These are phyloP conservation scores for Craterostigma plantagineum DNA, from an alignment of 257 asterid genomes.

Conservation along the genomic window DNA sequence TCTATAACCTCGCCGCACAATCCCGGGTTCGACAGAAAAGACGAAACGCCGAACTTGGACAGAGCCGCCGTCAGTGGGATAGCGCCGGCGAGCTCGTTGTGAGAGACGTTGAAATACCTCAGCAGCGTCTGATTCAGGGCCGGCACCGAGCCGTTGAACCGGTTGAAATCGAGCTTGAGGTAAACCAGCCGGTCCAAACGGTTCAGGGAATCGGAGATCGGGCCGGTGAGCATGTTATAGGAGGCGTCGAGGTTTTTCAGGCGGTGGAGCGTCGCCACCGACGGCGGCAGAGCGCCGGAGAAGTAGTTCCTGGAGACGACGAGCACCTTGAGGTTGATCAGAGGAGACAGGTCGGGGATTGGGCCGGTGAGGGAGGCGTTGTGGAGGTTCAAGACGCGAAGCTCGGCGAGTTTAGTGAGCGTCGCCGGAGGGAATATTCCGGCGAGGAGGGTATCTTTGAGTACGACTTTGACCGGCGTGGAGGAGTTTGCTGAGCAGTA, in stretches of 20 bases:
- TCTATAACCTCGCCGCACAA: constrained; percentile 68
- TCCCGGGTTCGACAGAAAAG: constrained; percentile 34
- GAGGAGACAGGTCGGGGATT: constrained; percentile 50
- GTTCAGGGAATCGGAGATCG: constrained; percentile 24
- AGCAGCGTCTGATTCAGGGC: constrained; percentile 47
- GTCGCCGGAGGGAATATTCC: constrained; percentile 38
- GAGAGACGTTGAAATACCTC: constrained; percentile 44
- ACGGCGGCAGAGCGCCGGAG: constrained; percentile 43
- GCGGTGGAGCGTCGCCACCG: constrained; percentile 51
- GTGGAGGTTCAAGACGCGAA: constrained; percentile 57
- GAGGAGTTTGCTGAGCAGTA: constrained; percentile 17
- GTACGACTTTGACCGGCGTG: constrained; percentile 25
- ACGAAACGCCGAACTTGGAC: constrained; percentile 29
- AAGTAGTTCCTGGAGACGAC: constrained; percentile 45
- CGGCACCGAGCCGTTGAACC: constrained; percentile 73
- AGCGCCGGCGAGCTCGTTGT: constrained; percentile 55
- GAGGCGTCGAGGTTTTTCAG: constrained; percentile 72
- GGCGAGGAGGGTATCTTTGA: constrained; percentile 29
- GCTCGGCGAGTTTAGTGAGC: constrained; percentile 33
- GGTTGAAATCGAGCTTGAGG: constrained; percentile 70
- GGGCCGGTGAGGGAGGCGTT: constrained; percentile 77
- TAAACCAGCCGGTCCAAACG: constrained; percentile 33
- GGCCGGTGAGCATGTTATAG: constrained; percentile 44
- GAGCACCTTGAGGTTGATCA: constrained; percentile 41
- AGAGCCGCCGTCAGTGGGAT: constrained; percentile 53